Percentiles rank a stretch among this genome's conserved stretches.
phyloP scores from a whole-genome alignment of 73 alveolate genomes.

The Paramecium biaurelia region DNA sequence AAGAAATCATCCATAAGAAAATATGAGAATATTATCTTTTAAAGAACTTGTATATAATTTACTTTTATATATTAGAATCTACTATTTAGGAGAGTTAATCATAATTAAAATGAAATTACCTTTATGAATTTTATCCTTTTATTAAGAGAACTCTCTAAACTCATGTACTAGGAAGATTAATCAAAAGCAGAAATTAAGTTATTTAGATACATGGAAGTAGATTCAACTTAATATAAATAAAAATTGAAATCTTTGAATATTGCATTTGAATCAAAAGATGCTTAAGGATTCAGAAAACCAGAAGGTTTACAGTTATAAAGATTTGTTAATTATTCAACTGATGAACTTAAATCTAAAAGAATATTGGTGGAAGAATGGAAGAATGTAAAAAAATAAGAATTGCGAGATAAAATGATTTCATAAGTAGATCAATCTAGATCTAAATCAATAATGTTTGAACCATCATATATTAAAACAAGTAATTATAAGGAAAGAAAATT shows the following conservation, averaged over 20 bases:
- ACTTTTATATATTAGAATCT: background rate
- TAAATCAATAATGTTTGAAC: background rate
- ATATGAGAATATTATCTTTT: background rate
- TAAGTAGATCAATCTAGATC: background rate
- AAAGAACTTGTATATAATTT: constrained; percentile 7
- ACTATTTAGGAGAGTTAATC: background rate
- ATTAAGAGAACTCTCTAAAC: background rate
- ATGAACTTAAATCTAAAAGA: background rate
- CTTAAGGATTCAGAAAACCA: constrained; percentile 3
- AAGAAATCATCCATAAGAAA: background rate
- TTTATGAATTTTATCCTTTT: background rate
- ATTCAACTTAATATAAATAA: background rate
- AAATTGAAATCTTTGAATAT: constrained; percentile 8
- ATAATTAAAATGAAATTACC: background rate
- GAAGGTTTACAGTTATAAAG: background rate
- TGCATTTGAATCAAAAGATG: constrained; percentile 44
- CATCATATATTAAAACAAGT: background rate
- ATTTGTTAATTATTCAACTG: background rate
- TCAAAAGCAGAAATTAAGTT: background rate
- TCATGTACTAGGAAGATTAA: background rate
- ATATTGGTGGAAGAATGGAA: background rate
- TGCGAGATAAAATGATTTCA: background rate
- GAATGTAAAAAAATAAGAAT: background rate
- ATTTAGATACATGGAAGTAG: background rate
- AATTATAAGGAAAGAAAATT: background rate